Conservation (phyloP, 768 basidiomycete species). For the Hydnum rufescens region DNA sequence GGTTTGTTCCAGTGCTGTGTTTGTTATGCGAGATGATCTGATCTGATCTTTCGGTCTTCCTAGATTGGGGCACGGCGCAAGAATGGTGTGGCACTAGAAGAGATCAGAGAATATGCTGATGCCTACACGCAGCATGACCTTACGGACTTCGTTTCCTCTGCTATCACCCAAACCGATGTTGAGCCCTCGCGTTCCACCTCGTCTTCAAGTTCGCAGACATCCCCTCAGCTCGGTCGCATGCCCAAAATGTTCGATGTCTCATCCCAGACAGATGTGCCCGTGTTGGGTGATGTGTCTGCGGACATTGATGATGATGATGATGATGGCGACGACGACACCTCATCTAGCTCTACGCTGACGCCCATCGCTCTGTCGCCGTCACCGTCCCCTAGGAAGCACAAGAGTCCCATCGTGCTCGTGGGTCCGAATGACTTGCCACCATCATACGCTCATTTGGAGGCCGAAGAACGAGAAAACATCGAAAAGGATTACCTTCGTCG, state of each 20-base stretch:
- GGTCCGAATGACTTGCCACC: constrained; percentile 27
- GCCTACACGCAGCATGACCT: constrained; percentile 51
- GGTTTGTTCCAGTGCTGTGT: constrained; percentile 6
- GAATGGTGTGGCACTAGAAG: constrained; percentile 18
- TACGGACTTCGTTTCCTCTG: constrained; percentile 27
- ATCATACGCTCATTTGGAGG: constrained; percentile 41
- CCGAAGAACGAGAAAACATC: constrained; percentile 19
- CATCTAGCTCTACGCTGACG: constrained; percentile 44
- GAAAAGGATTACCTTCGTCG: constrained; percentile 42
- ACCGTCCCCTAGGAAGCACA: constrained; percentile 38
- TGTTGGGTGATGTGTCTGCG: background rate
- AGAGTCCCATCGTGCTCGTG: constrained; percentile 14
- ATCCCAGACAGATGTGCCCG: background rate
- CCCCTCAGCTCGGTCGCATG: background rate
- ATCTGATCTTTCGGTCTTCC: constrained; percentile 2
- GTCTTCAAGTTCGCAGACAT: background rate
- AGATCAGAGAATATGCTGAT: constrained; percentile 53
- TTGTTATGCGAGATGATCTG: constrained; percentile 6
- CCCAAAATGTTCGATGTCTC: background rate
- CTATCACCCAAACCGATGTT: constrained; percentile 41
- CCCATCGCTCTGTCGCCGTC: constrained; percentile 31
- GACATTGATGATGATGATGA: constrained; percentile 1
- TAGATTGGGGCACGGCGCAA: constrained; percentile 30
- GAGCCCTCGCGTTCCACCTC: constrained; percentile 21
- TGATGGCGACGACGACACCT: constrained; percentile 28